A percentile compares a stretch with the other conserved stretches of the same genome.
These are phyloP conservation scores for Pachyrhizus erosus DNA, from an alignment of 306 rosid species.

Conservation along the genomic window DNA sequence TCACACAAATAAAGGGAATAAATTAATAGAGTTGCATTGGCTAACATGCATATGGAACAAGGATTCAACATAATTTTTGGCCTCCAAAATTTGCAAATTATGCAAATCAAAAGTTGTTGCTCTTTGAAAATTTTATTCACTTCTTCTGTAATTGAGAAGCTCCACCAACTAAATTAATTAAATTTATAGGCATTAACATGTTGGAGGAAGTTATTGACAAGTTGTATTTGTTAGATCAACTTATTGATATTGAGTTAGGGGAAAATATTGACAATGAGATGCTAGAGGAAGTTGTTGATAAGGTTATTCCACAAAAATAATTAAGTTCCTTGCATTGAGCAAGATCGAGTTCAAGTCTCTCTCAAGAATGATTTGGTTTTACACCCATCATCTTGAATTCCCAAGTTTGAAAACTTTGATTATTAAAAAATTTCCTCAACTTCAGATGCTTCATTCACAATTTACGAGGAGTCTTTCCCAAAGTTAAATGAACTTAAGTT, in stretches of 20 bases:
- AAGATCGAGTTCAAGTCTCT: background rate
- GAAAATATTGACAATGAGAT: background rate
- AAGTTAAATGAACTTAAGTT: slow-evolving; percentile 20
- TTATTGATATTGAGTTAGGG: too few relatives aligned
- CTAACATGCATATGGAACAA: background rate
- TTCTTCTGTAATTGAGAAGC: background rate
- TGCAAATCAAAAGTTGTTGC: background rate
- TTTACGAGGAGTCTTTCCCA: background rate
- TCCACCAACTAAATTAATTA: background rate
- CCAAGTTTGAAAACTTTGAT: background rate
- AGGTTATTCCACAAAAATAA: background rate
- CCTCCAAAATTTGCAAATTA: background rate
- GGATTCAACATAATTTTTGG: background rate
- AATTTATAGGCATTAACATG: background rate
- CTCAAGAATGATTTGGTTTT: background rate
- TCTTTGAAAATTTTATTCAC: background rate
- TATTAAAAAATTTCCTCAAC: background rate
- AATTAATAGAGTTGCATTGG: too few relatives aligned
- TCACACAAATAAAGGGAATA: too few relatives aligned
- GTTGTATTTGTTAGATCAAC: too few relatives aligned
- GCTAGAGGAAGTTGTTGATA: background rate
- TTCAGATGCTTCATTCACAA: fast-evolving
- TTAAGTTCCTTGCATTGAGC: background rate
- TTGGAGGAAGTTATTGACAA: background rate
- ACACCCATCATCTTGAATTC: fast-evolving